A percentile compares a stretch with the other conserved stretches of the same genome.
Conservation (phyloP, 2,329 filamentous ascomycete genomes). For the Paraconiothyrium brasiliense region DNA sequence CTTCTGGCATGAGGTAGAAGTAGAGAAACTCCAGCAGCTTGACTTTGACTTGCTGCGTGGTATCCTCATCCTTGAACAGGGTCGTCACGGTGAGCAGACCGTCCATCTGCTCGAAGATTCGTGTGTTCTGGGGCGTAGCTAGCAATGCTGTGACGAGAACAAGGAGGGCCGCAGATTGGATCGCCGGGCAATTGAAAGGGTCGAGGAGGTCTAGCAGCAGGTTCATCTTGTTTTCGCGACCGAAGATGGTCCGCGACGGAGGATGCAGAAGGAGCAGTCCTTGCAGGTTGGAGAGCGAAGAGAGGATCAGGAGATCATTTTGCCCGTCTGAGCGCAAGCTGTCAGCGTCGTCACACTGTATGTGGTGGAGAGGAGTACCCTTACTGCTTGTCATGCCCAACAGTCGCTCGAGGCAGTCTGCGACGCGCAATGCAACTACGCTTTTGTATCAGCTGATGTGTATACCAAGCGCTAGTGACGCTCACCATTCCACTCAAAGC, state of each 20-base stretch:
- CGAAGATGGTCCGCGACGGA: slow-evolving; percentile 86
- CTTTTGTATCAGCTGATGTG: slow-evolving; percentile 20
- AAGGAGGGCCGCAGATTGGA: slow-evolving; percentile 89
- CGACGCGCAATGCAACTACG: slow-evolving; percentile 80
- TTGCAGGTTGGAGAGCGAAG: slow-evolving; percentile 87
- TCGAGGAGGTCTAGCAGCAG: slow-evolving; percentile 94
- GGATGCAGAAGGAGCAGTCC: slow-evolving; percentile 89
- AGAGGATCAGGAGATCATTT: slow-evolving; percentile 88
- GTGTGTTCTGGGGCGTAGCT: slow-evolving; percentile 85
- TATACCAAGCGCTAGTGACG: neutral
- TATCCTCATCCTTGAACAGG: slow-evolving; percentile 88
- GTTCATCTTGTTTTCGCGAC: slow-evolving; percentile 93
- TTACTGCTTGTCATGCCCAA: slow-evolving; percentile 76
- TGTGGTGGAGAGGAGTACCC: slow-evolving; percentile 26
- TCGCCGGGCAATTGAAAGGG: slow-evolving; percentile 85
- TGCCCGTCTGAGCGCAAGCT: slow-evolving; percentile 67
- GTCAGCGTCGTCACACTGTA: slow-evolving; percentile 7
- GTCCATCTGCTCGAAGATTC: slow-evolving; percentile 90
- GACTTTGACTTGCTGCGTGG: slow-evolving; percentile 87
- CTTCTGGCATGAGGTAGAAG: slow-evolving; percentile 98
- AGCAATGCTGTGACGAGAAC: slow-evolving; percentile 90
- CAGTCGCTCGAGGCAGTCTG: slow-evolving; percentile 85
- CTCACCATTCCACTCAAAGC: slow-evolving; percentile 93
- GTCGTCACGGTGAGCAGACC: slow-evolving; percentile 91
- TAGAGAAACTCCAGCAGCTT: slow-evolving; percentile 98